Evolutionary conservation across 768 basidiomycete genomes (phyloP), one percentile per base, ranked within the genome.

Genomic region (Russula virescens): DNA sequence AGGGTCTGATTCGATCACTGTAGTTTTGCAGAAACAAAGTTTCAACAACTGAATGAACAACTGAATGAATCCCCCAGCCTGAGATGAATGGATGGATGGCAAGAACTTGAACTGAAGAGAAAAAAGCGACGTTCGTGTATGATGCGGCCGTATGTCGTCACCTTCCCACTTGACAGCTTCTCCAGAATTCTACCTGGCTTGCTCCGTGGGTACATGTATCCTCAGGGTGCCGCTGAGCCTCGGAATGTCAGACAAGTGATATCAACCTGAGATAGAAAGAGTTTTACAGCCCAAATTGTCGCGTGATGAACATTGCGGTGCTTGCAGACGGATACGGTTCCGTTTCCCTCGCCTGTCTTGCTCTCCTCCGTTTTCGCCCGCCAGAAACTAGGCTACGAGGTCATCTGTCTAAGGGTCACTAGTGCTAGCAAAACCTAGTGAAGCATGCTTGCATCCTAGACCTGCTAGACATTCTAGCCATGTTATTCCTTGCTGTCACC

Each of bases 341-440:
- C 71, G 90, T 91, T 69, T 92, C 88, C 66, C 87, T 78, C 69
- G 91, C 85, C 64, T 81, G 75, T 80, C 68, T 83, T 84, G 48
- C 86, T 82, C 53, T 83, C 87, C 68, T 95, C 91, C 66, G 85
- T 81, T 72, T 89, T 91, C 63, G 28, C 94, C 94, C 19, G 93
- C 94, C 71, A 97, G 76, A 75, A 89, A 97, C 94, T 95, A 69
- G 38, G 16, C 21, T 26, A 14, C 40, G 18, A 18, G 34, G 38
- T 55, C 26, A 58, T 40, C 23, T 34, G 23, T 18, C 28, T 35
- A 87, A n/a, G n/a, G n/a, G n/a, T n/a, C n/a, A n/a, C n/a, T n/a
- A n/a, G n/a, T n/a, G n/a, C n/a, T n/a, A n/a, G n/a, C n/a, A n/a
- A n/a, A n/a, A n/a, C n/a, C n/a, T n/a, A n/a, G n/a, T n/a, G n/a